Evolutionary conservation across 2,329 filamentous ascomycete species (phyloP), one percentile per base, ranked within the genome.

Genomic region (Paecilomyces sp.): DNA sequence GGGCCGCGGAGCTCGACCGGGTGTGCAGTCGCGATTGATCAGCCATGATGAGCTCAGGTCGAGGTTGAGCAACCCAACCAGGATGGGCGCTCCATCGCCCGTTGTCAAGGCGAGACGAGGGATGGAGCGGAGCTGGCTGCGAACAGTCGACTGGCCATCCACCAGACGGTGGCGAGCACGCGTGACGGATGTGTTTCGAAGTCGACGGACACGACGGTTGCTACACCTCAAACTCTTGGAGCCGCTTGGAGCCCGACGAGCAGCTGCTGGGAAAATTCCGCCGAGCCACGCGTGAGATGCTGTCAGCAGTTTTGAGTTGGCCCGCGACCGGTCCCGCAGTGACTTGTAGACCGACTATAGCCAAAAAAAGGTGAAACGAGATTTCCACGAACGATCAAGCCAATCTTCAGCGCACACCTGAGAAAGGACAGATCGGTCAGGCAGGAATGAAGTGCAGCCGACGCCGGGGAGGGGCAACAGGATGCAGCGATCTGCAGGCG

Each of bases 31-130:
- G 65, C 60, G 65, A 65, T 54, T 63, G 63, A 59, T 72, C 70
- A 54, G 70, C 62, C 70, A 72, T 74, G 60, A 63, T 71, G 57
- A 60, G 57, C 62, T 63, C 60, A 63, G 57, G 58, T 59, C 58
- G 57, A 61, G 56, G 56, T 57, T 56, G 58, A 60, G 55, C 58
- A 59, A 61, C 59, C 62, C 59, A 62, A 61, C 63, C 58, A 63
- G 50, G 60, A 56, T 63, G 28, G 61, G 51, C 47, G 64, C 63
- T 62, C 64, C 65, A 67, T 65, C 52, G 47, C 58, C 59, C 58
- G 58, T 54, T 50, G 51, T 47, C 34, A 47, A 54, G 54, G 33
- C 41, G 41, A 58, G 51, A 54, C 57, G n/a, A 58, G 11, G 51
- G 30, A 22, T n/a, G 57, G 57, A 18, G 41, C 41, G 41, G 41